Evolutionary conservation across 1,284 basidiomycete genomes (phyloP).

Genomic region (Naganishia sp.): DNA sequence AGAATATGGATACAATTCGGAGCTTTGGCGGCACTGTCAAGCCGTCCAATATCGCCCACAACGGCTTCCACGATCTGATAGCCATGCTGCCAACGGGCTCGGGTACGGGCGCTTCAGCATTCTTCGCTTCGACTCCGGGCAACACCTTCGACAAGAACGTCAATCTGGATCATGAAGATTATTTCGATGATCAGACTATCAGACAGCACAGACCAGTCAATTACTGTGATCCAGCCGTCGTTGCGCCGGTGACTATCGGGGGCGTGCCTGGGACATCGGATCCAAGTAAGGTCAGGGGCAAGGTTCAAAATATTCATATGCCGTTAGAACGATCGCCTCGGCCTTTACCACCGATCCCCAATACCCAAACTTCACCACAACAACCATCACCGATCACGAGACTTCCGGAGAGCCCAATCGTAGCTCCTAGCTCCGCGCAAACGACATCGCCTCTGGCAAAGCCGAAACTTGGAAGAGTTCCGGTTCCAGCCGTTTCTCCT

Average conservation of each 20-base stretch:
- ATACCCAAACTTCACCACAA: no score
- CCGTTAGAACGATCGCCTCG: not conserved
- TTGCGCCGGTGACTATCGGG: no score
- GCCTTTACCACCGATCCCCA: no score
- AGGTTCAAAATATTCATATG: no score
- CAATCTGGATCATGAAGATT: slow-evolving; percentile 32
- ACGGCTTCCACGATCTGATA: slow-evolving; percentile 80
- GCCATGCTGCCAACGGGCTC: slow-evolving; percentile 63
- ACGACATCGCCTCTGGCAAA: slow-evolving; percentile 34
- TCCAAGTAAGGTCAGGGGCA: not conserved
- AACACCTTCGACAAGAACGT: slow-evolving; percentile 54
- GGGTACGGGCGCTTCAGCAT: slow-evolving; percentile 53
- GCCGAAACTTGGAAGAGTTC: slow-evolving; percentile 36
- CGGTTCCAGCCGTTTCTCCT: slow-evolving; percentile 15
- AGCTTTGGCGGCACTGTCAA: slow-evolving; percentile 1
- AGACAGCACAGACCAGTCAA: no score
- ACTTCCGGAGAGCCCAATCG: slow-evolving; percentile 59
- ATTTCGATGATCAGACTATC: no score
- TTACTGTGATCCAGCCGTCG: no score
- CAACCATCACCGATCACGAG: no score
- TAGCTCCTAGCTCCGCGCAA: slow-evolving; percentile 59
- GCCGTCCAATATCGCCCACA: slow-evolving; percentile 40
- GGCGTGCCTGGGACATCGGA: no score
- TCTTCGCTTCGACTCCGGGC: slow-evolving; percentile 66
- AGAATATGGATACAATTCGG: not conserved